Base-by-base conservation (phyloP, 1,139 yeast genomes). In the Debaryomyces singareniensis region DNA sequence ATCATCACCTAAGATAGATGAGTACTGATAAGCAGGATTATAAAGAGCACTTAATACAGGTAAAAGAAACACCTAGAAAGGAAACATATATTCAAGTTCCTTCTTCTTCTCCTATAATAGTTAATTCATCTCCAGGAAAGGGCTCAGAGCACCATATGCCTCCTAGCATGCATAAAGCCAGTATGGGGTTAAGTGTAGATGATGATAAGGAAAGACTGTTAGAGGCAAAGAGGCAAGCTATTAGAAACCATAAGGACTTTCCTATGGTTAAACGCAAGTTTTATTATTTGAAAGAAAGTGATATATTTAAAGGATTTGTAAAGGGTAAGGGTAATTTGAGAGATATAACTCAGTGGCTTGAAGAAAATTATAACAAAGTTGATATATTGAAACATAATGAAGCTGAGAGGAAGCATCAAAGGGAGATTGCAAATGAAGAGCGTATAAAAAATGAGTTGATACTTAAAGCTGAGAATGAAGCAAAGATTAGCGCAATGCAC, bases 301-400 rank as follows among this genome's bases (percentile, higher is more conserved):
- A 75, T 37, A 66, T 80, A 22, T 69, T 75, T 38, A 75, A 75
- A 29, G 81, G 80, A 2, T 74, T 77, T 45, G 77, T 73, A 29
- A 68, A 72, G 20, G 78, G 76, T 24, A 70, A 74, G 29, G 75
- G 77, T 7, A 70, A 77, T 35, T 49, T 77, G 20, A 62, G 77
- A 35, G 68, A 70, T 29, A 70, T 81, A 10, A 67, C 77, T 20
- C 63, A 59, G 31, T 63, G 75, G 55, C 53, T 79, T 25, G 51
- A 54, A 12, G 62, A 60, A 4, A 62, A 61, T 37, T 59, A 49
- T 39, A 47, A 51, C 31, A 49, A 49, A 35, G 48, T 47, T 11
- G 64, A 51, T n/a, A 51, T 58, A 14, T 37, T 61, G 31, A 49
- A 46, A 5, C 45, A 43, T 15, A 44, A 54, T 29, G 58, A 58